These are phyloP conservation scores for Antrodiella citrinella DNA, from an alignment of 768 basidiomycete genomes.

Conservation along the genomic window DNA sequence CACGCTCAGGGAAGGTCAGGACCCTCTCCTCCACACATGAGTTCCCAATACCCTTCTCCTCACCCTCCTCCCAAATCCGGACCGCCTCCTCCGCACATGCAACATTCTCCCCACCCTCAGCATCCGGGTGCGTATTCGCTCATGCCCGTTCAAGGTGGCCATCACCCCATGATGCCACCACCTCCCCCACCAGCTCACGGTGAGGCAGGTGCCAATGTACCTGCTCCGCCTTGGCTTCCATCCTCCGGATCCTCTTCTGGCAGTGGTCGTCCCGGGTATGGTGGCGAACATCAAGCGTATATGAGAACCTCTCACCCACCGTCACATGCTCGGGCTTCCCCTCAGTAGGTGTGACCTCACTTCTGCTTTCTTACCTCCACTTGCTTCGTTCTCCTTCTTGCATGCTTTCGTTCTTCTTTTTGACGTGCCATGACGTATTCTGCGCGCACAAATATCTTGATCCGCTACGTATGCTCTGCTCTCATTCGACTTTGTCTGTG, in stretches of 20 bases:
- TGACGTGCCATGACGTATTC: not conserved
- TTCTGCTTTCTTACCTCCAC: not conserved
- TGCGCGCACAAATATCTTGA: not conserved
- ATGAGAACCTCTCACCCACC: slow-evolving; percentile 36
- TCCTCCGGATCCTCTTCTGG: slow-evolving; percentile 7
- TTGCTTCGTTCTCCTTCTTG: not conserved
- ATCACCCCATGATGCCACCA: slow-evolving; percentile 15
- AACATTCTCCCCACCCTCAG: slow-evolving; percentile 4
- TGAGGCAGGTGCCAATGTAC: slow-evolving; percentile 11
- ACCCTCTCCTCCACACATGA: not conserved
- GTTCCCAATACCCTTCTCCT: not conserved
- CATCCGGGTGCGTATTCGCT: slow-evolving; percentile 15
- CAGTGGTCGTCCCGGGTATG: slow-evolving; percentile 3
- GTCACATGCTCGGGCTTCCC: slow-evolving; percentile 29
- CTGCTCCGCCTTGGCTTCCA: slow-evolving; percentile 17
- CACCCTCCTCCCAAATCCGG: slow-evolving; percentile 3
- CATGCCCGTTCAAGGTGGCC: slow-evolving; percentile 10
- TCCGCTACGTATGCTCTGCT: not conserved
- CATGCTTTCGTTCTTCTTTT: not conserved
- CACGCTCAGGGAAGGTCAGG: not conserved
- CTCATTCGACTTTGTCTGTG: not conserved
- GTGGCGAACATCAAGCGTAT: slow-evolving; percentile 36
- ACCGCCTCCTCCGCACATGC: slow-evolving; percentile 4
- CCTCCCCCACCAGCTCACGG: slow-evolving; percentile 13
- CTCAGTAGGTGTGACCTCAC: slow-evolving; percentile 15